These are phyloP conservation scores for Tripterygium wilfordii DNA, from an alignment of 177 flowering plant genomes.

Conservation along the genomic window DNA sequence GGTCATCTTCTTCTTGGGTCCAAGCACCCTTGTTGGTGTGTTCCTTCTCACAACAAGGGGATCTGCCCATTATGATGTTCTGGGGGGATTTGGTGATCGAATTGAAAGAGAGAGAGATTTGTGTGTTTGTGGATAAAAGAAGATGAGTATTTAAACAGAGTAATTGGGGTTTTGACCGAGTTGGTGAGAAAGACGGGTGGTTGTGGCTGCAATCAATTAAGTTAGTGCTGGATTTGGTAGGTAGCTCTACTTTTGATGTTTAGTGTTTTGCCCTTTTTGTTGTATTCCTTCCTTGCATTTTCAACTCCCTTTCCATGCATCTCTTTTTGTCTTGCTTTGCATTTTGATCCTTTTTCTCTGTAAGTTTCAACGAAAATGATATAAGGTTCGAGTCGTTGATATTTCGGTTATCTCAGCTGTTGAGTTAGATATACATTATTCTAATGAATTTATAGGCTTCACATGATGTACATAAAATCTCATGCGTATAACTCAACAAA, in stretches of 20 bases:
- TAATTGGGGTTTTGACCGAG: conserved; percentile 28
- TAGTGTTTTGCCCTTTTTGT: neutral
- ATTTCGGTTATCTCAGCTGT: no score
- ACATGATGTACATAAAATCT: no score
- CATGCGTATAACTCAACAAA: no score
- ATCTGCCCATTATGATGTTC: conserved; percentile 29
- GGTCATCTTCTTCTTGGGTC: conserved; percentile 50
- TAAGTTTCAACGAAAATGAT: no score
- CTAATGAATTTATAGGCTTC: no score
- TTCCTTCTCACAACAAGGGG: conserved; percentile 51
- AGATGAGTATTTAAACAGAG: conserved; percentile 9
- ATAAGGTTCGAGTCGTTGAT: no score
- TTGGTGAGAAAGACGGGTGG: conserved; percentile 21
- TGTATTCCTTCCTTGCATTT: neutral
- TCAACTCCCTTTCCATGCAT: neutral
- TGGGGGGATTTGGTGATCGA: neutral
- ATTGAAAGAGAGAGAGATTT: neutral
- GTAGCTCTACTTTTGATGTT: conserved; percentile 30
- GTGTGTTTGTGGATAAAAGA: neutral
- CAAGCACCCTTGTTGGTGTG: conserved; percentile 57
- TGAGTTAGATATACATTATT: no score
- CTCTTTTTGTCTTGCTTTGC: neutral
- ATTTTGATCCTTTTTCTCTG: no score
- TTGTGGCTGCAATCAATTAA: conserved; percentile 28
- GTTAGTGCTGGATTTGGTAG: conserved; percentile 30